Conservation (phyloP, 257 asterid species). For the Asclepias syriaca region DNA sequence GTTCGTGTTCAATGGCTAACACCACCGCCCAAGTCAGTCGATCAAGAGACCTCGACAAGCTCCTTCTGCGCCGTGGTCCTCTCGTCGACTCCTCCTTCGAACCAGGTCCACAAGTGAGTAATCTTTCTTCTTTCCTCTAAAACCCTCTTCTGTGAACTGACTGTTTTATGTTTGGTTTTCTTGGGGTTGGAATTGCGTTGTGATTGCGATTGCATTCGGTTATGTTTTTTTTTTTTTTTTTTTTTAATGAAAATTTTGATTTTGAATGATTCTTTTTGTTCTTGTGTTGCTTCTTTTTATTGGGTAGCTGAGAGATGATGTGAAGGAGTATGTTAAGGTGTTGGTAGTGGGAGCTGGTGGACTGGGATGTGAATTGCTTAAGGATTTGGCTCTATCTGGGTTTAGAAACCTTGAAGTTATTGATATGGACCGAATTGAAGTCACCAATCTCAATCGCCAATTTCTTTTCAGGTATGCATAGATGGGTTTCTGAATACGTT, state of each 20-base stretch:
- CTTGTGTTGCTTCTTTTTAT: background rate
- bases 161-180: background rate
- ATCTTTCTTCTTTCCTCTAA: background rate
- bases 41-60: slow-evolving; percentile 96
- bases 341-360: slow-evolving; percentile 99
- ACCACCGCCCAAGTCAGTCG: slow-evolving; percentile 62
- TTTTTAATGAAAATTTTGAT: background rate
- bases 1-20: slow-evolving; percentile 44
- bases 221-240: background rate
- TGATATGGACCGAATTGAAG: slow-evolving; percentile 97
- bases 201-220: background rate
- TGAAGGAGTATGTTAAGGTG: slow-evolving; percentile 67
- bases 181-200: background rate
- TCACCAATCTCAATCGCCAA: slow-evolving; percentile 93
- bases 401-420: slow-evolving; percentile 82
- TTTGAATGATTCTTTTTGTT: slow-evolving; percentile 15
- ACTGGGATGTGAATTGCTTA: slow-evolving; percentile 91
- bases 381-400: slow-evolving; percentile 93
- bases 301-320: slow-evolving; percentile 69
- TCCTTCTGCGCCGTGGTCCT: slow-evolving; percentile 82
- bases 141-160: slow-evolving; percentile 4
- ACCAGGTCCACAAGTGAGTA: slow-evolving; percentile 80
- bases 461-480: slow-evolving; percentile 75
- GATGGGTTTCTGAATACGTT: background rate
- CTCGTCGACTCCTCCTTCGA: slow-evolving; percentile 69